A percentile compares a stretch with the other conserved stretches of the same genome.
These are phyloP conservation scores for Trifolium fragiferum DNA, from an alignment of 306 rosid genomes.

Conservation along the genomic window DNA sequence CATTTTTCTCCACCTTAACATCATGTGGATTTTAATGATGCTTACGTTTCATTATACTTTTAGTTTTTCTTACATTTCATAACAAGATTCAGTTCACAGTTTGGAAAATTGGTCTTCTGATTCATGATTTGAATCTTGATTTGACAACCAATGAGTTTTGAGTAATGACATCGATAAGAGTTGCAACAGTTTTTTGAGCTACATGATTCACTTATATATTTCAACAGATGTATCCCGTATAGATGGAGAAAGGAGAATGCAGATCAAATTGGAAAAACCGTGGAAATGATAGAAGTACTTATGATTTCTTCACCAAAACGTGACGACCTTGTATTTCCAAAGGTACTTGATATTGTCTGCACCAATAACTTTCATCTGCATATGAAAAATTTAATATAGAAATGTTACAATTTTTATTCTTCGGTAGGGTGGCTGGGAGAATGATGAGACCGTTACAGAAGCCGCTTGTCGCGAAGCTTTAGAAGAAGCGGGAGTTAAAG, in stretches of 20 bases:
- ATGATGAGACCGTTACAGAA: slow-evolving; percentile 76
- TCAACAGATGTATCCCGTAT: slow-evolving; percentile 82
- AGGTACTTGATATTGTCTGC: slow-evolving; percentile 55
- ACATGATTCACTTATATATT: slow-evolving; percentile 16
- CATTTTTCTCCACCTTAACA: slow-evolving; percentile 9
- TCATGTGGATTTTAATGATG: neutral
- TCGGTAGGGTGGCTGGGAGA: slow-evolving; percentile 93
- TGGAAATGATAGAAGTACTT: slow-evolving; percentile 68
- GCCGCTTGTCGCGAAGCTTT: slow-evolving; percentile 91
- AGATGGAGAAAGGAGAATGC: slow-evolving; percentile 54
- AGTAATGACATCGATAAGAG: neutral
- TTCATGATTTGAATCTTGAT: too few relatives aligned
- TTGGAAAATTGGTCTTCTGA: too few relatives aligned
- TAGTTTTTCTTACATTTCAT: too few relatives aligned
- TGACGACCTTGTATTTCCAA: slow-evolving; percentile 80
- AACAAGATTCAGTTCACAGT: too few relatives aligned
- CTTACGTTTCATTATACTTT: too few relatives aligned
- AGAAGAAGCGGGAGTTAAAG: slow-evolving; percentile 93
- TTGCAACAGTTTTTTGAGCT: slow-evolving; percentile 28
- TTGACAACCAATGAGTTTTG: too few relatives aligned
- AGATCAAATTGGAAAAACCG: slow-evolving; percentile 42
- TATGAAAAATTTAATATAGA: slow-evolving; percentile 25
- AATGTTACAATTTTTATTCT: slow-evolving; percentile 27
- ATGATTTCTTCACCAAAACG: slow-evolving; percentile 93
- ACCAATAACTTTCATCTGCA: slow-evolving; percentile 20